Base-by-base conservation (phyloP, 768 basidiomycete genomes). In the Lactarius psammicola region DNA sequence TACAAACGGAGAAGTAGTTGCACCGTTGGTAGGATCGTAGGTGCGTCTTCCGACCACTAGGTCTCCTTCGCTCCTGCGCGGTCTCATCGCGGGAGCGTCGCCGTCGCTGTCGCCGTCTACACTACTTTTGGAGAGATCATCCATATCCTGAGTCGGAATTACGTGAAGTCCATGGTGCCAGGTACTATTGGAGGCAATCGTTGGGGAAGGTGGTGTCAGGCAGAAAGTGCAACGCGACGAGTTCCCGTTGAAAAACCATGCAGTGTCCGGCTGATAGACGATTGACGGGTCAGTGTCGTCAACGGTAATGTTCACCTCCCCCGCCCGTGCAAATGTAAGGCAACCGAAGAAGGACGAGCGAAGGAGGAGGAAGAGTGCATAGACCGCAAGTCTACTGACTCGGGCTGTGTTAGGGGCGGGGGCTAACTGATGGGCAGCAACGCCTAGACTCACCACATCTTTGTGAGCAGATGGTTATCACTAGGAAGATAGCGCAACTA, bases 151-250 rank as follows among this genome's bases (percentile, higher is more conserved):
- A 10, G 51, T 63, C n/a, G 62, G 62, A 17, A 63, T 38, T 3
- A 63, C 40, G 42, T 60, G 38, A 36, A 61, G 49, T 31, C 62
- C 58, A 18, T 57, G 57, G 42, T 65, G 67, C 54, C 58, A 68
- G 28, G 63, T 63, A 53, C 53, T 57, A 31, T 72, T 66, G n/a
- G 42, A 54, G 30, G 62, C 55, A 20, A 56, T 60, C 10, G n/a
- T n/a, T 20, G 56, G 44, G 28, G 55, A 30, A 18, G 58, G 34
- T 20, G 62, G 62, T 6, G 51, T 54, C 40, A 67, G 56, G 46
- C 60, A 66, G 28, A 66, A 62, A 18, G 60, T 33, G 36, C 65
- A 66, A 8, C 42, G 18, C 1, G 60, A 57, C 15, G 56, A 46
- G 31, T 66, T 59, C 30, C n/a, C 18, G 28, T 44, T 62, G 26